Base-by-base conservation (phyloP, 371 early-diverging fungal genomes). In the Actinomortierella wolfii region DNA sequence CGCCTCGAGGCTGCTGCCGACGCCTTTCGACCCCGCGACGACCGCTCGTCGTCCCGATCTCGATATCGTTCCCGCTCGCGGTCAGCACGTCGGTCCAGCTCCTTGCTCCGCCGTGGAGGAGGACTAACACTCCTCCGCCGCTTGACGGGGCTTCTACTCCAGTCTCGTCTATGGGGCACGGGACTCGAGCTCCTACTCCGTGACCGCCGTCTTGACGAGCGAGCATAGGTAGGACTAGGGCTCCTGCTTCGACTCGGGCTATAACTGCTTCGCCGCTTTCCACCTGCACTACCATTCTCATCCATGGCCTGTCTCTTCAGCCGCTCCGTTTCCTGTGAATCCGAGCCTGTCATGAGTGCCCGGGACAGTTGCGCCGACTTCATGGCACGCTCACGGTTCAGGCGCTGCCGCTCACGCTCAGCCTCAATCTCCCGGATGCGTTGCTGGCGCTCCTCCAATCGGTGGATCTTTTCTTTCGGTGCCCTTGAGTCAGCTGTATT, bases 221-320 rank as follows among this genome's bases (percentile, higher is more conserved):
- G 47, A 21, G 20, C 11, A 15, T 21, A 11, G 1, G 20, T 15
- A 44, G 47, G 49, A 21, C 42, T 56, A 7, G 67, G 61, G 34
- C 67, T 67, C 28, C 25, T 52, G 52, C 60, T 67, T 29, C 68
- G 51, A 20, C 70, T 69, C 7, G 55, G 57, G 47, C 67, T 73
- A 15, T 56, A 59, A 45, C 71, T 71, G 9, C 46, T 11, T 11
- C 11, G 23, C 23, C 60, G 52, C 4, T 18, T 40, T 51, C 29
- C 49, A 42, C 4, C 29, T 44, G 17, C 58, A 42, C 20, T 21
- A 34, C 41, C 1, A 41, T 21, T 47, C n/a, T 45, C 54, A 7
- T 59, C 59, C 1, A 34, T 62, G 15, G 54, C 51, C 48, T 73
- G 67, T 43, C 56, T 73, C 43, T 55, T 61, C 14, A 66, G 50